phyloP scores from a whole-genome alignment of 345 rosid species.

The Ceriops decandra region DNA sequence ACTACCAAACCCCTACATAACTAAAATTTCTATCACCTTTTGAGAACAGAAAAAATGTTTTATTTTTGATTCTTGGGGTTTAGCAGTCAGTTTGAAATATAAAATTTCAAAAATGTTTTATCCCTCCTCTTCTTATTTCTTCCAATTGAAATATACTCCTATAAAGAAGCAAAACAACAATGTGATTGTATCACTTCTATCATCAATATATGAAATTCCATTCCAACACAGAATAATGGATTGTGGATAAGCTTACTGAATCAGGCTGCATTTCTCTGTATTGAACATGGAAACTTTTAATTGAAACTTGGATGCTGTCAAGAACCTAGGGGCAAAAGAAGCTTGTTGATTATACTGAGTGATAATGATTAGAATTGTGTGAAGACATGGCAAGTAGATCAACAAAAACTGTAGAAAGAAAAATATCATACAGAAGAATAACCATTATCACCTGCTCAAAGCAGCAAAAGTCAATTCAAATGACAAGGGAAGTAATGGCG shows the following conservation, averaged over 20 bases:
- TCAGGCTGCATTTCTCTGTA: conserved; percentile 49
- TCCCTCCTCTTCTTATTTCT: no score
- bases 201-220: neutral
- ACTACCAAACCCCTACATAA: no score
- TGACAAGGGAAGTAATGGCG: neutral
- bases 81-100: no score
- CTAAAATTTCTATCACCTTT: no score
- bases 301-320: conserved; percentile 79
- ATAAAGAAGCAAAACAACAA: no score
- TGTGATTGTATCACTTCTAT: neutral
- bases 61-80: no score
- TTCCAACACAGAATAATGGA: neutral
- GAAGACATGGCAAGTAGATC: no score
- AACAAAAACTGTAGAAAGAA: no score
- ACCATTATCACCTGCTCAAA: neutral
- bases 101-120: no score
- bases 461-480: conserved; percentile 12
- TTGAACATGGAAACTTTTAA: conserved; percentile 65
- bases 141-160: no score
- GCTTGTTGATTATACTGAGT: neutral
- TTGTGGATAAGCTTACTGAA: conserved; percentile 45
- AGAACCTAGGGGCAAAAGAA: conserved; percentile 50
- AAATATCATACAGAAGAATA: neutral
- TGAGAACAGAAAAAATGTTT: no score
- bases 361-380: neutral